phyloP scores from a whole-genome alignment of 495 filamentous ascomycete species.

The Penicillium soppii region DNA sequence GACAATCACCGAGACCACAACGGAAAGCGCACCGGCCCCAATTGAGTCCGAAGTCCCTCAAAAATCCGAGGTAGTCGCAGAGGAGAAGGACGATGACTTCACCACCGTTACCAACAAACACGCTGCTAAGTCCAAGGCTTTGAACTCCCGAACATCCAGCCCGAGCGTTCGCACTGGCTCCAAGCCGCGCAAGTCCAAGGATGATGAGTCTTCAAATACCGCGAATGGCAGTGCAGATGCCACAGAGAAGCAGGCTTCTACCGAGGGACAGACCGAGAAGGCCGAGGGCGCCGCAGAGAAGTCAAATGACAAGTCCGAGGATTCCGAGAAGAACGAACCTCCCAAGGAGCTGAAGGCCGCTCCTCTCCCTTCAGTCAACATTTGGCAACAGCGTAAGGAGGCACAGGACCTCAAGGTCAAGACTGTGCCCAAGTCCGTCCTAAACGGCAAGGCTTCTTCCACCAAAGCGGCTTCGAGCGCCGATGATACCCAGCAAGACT shows the following conservation, averaged over 20 bases:
- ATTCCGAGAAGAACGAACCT: slow-evolving; percentile 51
- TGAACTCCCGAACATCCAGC: slow-evolving; percentile 60
- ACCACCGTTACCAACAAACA: slow-evolving; percentile 32
- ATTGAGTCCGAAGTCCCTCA: slow-evolving; percentile 25
- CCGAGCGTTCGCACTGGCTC: slow-evolving; percentile 66
- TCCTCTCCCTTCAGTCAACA: slow-evolving; percentile 75
- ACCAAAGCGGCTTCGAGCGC: slow-evolving; percentile 37
- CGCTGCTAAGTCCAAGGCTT: slow-evolving; percentile 29
- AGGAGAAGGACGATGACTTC: slow-evolving; percentile 33
- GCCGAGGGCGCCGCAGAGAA: slow-evolving; percentile 24
- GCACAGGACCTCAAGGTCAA: slow-evolving; percentile 67
- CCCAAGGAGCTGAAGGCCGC: slow-evolving; percentile 75
- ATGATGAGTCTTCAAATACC: slow-evolving; percentile 65
- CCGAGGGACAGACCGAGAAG: slow-evolving; percentile 26
- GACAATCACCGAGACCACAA: slow-evolving; percentile 14
- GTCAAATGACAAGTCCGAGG: slow-evolving; percentile 23
- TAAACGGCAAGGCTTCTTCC: slow-evolving; percentile 26
- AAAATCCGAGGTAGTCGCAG: slow-evolving; percentile 29
- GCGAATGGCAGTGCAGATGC: slow-evolving; percentile 63
- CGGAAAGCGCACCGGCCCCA: slow-evolving; percentile 18
- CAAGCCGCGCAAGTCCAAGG: slow-evolving; percentile 56
- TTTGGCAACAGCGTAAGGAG: slow-evolving; percentile 78
- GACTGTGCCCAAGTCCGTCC: slow-evolving; percentile 30
- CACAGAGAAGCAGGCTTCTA: slow-evolving; percentile 35
- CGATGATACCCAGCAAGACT: slow-evolving; percentile 37